Percentiles rank a stretch among this genome's conserved stretches.
phyloP scores from a whole-genome alignment of 495 filamentous ascomycete species.

The Coniosporium apollinis region DNA sequence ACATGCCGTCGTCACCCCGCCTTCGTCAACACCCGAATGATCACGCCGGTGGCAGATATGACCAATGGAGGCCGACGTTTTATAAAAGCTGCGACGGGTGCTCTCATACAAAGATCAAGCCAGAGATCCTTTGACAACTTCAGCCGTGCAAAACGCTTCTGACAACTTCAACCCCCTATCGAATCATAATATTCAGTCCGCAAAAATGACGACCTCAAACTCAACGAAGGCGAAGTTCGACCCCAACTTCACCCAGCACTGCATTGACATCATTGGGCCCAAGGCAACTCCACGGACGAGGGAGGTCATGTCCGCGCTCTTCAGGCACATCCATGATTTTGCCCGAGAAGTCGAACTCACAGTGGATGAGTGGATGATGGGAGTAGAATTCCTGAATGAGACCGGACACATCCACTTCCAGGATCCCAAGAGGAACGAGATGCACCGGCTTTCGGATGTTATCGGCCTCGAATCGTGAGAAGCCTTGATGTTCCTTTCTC shows the following conservation, averaged over 20 bases:
- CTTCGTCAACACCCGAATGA: too few relatives aligned
- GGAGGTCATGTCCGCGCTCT: conserved; percentile 44
- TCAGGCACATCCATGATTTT: conserved; percentile 70
- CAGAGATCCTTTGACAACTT: too few relatives aligned
- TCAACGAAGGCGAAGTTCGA: conserved; percentile 29
- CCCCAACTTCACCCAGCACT: conserved; percentile 58
- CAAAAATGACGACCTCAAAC: neutral
- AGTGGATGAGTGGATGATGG: conserved; percentile 63
- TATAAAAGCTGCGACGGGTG: too few relatives aligned
- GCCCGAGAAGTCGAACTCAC: conserved; percentile 68
- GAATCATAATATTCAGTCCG: neutral
- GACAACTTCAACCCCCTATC: neutral
- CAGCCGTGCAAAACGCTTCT: neutral
- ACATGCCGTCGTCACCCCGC: too few relatives aligned
- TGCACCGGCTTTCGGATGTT: conserved; percentile 62
- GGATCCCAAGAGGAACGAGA: conserved; percentile 50
- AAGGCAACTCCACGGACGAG: conserved; percentile 52
- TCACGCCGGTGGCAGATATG: too few relatives aligned
- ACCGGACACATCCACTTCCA: conserved; percentile 40
- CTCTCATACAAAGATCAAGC: too few relatives aligned
- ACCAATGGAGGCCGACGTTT: too few relatives aligned
- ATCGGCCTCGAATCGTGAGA: conserved; percentile 66
- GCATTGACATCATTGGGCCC: conserved; percentile 60
- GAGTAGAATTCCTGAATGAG: conserved; percentile 41
- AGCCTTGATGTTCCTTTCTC: neutral